Evolutionary conservation across 176 grass and related monocot genomes (phyloP).

Genomic region (Avena eriantha): DNA sequence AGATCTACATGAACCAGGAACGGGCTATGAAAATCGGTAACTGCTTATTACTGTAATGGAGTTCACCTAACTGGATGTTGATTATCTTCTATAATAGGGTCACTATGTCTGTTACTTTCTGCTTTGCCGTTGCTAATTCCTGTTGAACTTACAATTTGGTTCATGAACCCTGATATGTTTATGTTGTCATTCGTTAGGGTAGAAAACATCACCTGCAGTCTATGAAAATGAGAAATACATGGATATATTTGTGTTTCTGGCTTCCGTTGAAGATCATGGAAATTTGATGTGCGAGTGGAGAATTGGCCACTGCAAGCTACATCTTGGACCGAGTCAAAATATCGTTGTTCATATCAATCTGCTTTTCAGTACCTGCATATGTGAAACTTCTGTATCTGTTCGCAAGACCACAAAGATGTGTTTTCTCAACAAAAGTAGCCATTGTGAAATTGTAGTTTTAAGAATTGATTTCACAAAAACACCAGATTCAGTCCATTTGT

Average conservation of each 20-base stretch:
- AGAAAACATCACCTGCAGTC: too few relatives aligned
- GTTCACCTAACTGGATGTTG: too few relatives aligned
- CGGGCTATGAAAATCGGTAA: too few relatives aligned
- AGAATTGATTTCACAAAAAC: neutral
- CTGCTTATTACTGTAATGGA: too few relatives aligned
- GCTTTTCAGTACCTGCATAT: neutral
- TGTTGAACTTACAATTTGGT: neutral
- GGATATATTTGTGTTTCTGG: neutral
- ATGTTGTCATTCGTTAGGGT: neutral
- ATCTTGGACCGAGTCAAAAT: neutral
- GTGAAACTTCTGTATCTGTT: neutral
- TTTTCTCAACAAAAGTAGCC: neutral
- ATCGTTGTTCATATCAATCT: neutral
- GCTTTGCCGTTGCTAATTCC: too few relatives aligned
- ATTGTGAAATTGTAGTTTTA: neutral
- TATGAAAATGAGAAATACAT: neutral
- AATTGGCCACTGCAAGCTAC: neutral
- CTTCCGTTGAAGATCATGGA: neutral
- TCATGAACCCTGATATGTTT: neutral
- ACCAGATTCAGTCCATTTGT: slow-evolving; percentile 4
- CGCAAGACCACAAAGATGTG: neutral
- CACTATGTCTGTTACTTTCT: too few relatives aligned
- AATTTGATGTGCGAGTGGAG: neutral
- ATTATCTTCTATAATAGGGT: too few relatives aligned
- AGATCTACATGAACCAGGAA: neutral